Percentiles rank a stretch among this genome's conserved stretches.
These are phyloP conservation scores for Solanum clarkiae DNA, from an alignment of 257 asterid genomes.

Conservation along the genomic window DNA sequence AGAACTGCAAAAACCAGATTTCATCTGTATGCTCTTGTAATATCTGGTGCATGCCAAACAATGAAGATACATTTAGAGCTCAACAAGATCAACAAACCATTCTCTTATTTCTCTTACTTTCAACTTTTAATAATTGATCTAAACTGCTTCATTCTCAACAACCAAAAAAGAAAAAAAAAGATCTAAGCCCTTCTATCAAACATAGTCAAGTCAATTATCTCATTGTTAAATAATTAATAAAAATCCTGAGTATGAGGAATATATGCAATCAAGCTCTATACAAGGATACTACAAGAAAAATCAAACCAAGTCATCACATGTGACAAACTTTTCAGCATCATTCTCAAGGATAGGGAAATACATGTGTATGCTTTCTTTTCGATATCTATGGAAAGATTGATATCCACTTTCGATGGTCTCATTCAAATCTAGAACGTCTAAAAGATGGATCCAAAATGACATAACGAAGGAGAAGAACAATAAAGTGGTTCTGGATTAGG, in stretches of 20 bases:
- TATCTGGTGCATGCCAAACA: conserved; percentile 28
- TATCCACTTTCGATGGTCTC: background rate
- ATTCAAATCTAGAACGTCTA: background rate
- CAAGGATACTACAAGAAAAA: background rate
- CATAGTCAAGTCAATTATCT: background rate
- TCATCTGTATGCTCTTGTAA: conserved; percentile 54
- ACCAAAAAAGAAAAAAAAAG: no score
- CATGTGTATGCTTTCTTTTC: background rate
- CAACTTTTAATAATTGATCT: background rate
- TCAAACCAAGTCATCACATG: background rate
- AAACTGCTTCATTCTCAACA: background rate
- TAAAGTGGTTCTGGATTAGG: background rate
- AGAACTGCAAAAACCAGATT: conserved; percentile 79
- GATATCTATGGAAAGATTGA: background rate
- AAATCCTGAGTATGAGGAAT: background rate
- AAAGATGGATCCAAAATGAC: background rate
- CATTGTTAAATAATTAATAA: background rate
- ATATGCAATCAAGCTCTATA: background rate
- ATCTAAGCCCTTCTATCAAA: background rate
- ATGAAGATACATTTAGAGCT: background rate
- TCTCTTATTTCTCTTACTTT: background rate
- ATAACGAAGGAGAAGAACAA: background rate
- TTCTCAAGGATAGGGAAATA: background rate
- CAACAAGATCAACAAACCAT: background rate
- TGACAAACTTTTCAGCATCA: background rate